Percentiles rank a stretch among this genome's conserved stretches.
These are phyloP conservation scores for Reutealis trisperma DNA, from an alignment of 345 rosid genomes.

Conservation along the genomic window DNA sequence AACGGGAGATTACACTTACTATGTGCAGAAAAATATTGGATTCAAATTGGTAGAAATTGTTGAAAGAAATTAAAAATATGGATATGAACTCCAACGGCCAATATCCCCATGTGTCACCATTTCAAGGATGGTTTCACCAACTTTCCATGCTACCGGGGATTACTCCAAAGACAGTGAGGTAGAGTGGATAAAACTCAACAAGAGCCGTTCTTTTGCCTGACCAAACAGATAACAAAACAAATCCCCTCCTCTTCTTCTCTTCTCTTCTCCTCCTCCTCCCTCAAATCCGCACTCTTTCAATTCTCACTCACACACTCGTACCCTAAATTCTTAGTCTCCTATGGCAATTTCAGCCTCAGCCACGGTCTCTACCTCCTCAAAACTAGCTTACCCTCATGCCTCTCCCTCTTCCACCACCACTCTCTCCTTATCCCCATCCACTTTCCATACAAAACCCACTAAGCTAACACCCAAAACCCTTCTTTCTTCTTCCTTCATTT, in stretches of 20 bases:
- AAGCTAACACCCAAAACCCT: constrained; percentile 36
- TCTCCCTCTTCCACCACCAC: constrained; percentile 42
- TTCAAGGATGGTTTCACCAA: not conserved
- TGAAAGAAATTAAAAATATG: no score
- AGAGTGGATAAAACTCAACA: constrained; percentile 25
- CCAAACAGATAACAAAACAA: constrained; percentile 31
- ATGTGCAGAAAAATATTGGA: not conserved
- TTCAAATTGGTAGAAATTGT: not conserved
- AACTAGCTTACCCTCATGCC: constrained; percentile 37
- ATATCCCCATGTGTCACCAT: constrained; percentile 21
- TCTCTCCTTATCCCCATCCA: constrained; percentile 12
- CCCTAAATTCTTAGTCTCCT: not conserved
- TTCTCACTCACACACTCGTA: not conserved
- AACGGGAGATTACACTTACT: not conserved
- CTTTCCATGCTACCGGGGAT: constrained; percentile 8
- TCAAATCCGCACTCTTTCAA: not conserved
- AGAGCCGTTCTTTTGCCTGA: constrained; percentile 28
- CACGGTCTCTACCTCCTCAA: constrained; percentile 45
- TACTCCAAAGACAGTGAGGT: not conserved
- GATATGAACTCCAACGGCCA: no score
- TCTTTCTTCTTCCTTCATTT: constrained; percentile 66
- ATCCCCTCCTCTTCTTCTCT: constrained; percentile 21
- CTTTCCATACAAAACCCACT: constrained; percentile 29
- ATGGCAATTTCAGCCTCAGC: constrained; percentile 72
- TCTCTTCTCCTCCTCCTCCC: constrained; percentile 3